These are phyloP conservation scores for Cordyceps cateniannulata DNA, from an alignment of 2,329 filamentous ascomycete species.

Conservation along the genomic window DNA sequence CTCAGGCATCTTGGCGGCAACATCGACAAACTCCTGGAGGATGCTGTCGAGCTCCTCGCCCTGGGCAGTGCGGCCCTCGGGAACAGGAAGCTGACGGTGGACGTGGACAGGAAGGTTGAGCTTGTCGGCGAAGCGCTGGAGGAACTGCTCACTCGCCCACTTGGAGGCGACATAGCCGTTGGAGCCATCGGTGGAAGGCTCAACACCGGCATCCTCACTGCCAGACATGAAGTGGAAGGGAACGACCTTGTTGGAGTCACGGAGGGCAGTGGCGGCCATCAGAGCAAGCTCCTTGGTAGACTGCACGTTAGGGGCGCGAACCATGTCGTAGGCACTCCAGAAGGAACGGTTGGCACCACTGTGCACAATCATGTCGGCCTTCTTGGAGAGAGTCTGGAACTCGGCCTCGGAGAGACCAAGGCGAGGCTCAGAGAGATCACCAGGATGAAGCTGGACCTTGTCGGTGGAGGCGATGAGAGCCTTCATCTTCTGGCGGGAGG, in stretches of 20 bases:
- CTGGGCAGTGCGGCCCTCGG: conserved; percentile 10
- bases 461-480: conserved; percentile 14
- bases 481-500: conserved; percentile 11
- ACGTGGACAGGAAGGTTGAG: conserved; percentile 12
- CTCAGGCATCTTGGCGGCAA: conserved; percentile 12
- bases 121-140: conserved; percentile 19
- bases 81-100: conserved; percentile 15
- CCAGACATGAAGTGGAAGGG: conserved; percentile 34
- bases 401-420: conserved; percentile 32
- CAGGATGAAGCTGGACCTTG: conserved; percentile 29
- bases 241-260: conserved; percentile 16
- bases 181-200: conserved; percentile 15
- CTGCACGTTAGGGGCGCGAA: conserved; percentile 28
- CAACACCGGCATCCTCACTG: conserved; percentile 16
- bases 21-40: conserved; percentile 13
- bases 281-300: conserved; percentile 28
- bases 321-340: conserved; percentile 29
- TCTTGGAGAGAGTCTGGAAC: conserved; percentile 21
- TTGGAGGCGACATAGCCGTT: conserved; percentile 28
- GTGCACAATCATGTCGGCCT: conserved; percentile 46
- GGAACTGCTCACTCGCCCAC: conserved; percentile 27
- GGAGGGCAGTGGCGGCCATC: conserved; percentile 22
- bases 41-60: conserved; percentile 13
- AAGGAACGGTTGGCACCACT: conserved; percentile 36
- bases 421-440: conserved; percentile 27